These are phyloP conservation scores for Nidularia sp. DNA, from an alignment of 768 basidiomycete species.

Conservation along the genomic window DNA sequence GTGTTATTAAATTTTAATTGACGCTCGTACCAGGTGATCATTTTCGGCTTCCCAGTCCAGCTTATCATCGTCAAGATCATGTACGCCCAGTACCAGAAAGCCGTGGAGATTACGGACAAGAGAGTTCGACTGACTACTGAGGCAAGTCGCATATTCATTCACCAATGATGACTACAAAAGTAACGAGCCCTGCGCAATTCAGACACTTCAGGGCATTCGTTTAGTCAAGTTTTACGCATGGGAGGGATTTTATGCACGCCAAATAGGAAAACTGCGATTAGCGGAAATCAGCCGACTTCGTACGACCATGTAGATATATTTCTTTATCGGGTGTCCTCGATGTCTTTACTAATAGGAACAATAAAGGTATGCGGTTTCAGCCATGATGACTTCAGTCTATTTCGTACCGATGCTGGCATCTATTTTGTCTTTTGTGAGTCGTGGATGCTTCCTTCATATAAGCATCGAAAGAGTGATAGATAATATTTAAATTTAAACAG, in stretches of 20 bases:
- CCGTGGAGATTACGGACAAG: conserved; percentile 48
- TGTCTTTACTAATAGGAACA: conserved; percentile 5
- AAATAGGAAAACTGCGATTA: conserved; percentile 25
- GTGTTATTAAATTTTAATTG: conserved; percentile 1
- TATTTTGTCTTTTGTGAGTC: conserved; percentile 35
- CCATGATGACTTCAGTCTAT: conserved; percentile 28
- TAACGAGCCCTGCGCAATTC: neutral
- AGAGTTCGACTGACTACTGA: conserved; percentile 50
- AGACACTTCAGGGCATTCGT: conserved; percentile 54
- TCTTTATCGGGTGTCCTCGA: neutral
- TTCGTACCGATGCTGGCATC: conserved; percentile 41
- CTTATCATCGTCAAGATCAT: conserved; percentile 35
- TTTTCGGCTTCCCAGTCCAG: conserved; percentile 47
- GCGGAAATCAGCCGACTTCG: conserved; percentile 25
- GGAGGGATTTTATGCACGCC: conserved; percentile 34
- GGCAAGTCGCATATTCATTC: conserved; percentile 15
- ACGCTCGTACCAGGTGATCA: conserved; percentile 30
- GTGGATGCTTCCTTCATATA: neutral
- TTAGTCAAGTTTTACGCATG: conserved; percentile 52
- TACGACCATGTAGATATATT: conserved; percentile 15
- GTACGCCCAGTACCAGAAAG: conserved; percentile 38
- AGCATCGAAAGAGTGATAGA: neutral
- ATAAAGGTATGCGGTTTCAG: conserved; percentile 15
- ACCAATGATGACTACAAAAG: neutral
- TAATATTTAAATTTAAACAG: conserved; percentile 16